Evolutionary conservation across 2,329 filamentous ascomycete species (phyloP).

Genomic region (Taxawa tesnikishii): DNA sequence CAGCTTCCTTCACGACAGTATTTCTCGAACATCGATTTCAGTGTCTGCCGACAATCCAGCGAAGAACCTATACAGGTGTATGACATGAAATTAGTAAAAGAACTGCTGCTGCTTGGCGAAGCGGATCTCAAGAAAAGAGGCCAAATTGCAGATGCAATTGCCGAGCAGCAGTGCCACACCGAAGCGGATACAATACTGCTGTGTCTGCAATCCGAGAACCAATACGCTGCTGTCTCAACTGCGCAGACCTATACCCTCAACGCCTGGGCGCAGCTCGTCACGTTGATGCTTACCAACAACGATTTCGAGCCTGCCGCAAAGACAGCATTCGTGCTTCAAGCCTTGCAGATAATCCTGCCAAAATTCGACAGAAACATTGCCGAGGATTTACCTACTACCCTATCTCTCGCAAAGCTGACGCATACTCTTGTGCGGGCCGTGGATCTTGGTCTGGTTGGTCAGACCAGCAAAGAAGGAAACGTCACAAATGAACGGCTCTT

Average conservation of each 20-base stretch:
- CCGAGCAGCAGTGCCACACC: constrained; percentile 34
- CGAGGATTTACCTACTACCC: constrained; percentile 55
- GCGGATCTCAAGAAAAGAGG: constrained; percentile 44
- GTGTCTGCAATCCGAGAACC: constrained; percentile 52
- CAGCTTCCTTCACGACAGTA: constrained; percentile 40
- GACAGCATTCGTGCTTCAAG: constrained; percentile 70
- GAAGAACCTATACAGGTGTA: constrained; percentile 48
- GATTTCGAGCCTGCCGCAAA: constrained; percentile 63
- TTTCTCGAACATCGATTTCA: constrained; percentile 56
- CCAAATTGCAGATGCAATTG: constrained; percentile 15
- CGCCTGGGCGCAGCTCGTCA: constrained; percentile 74
- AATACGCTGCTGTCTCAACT: constrained; percentile 42
- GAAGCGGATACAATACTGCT: constrained; percentile 50
- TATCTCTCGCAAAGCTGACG: constrained; percentile 66
- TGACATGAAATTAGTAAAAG: constrained; percentile 57
- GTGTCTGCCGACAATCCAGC: constrained; percentile 49
- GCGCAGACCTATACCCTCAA: constrained; percentile 57
- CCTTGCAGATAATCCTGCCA: constrained; percentile 75
- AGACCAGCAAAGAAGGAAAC: constrained; percentile 40
- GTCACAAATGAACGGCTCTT: constrained; percentile 80
- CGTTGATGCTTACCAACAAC: constrained; percentile 71
- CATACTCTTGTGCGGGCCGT: constrained; percentile 61
- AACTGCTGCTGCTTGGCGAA: constrained; percentile 60
- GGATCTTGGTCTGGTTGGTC: constrained; percentile 38
- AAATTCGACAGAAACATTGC: constrained; percentile 69